Percentiles rank a stretch among this genome's conserved stretches.
Evolutionary conservation across 108 stramenopile genomes (phyloP).

Genomic region (Skeletonema costatum): DNA sequence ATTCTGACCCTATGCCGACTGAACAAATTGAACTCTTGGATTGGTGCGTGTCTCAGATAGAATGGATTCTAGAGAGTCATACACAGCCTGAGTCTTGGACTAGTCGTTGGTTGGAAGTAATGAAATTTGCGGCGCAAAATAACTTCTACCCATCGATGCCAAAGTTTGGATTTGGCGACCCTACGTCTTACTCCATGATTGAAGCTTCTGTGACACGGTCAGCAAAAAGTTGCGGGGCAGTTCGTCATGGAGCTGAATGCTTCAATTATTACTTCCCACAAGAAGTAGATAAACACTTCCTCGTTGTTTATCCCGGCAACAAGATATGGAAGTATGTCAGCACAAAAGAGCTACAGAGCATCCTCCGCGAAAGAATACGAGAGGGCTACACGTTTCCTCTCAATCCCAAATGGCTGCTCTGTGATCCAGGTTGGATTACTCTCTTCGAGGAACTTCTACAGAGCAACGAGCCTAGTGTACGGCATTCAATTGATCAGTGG

Average conservation of each 20-base stretch:
- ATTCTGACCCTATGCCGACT: slow-evolving; percentile 29
- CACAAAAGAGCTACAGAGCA: slow-evolving; percentile 36
- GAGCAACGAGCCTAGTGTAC: slow-evolving; percentile 40
- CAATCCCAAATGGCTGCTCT: slow-evolving; percentile 62
- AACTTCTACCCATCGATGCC: slow-evolving; percentile 47
- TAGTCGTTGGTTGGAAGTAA: slow-evolving; percentile 52
- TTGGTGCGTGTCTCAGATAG: slow-evolving; percentile 46
- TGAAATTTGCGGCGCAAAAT: slow-evolving; percentile 29
- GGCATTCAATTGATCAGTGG: slow-evolving; percentile 51
- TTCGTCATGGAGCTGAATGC: slow-evolving; percentile 70
- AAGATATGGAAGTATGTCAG: slow-evolving; percentile 51
- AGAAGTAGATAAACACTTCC: slow-evolving; percentile 57
- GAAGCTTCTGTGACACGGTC: slow-evolving; percentile 35
- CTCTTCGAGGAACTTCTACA: slow-evolving; percentile 60
- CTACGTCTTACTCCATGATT: slow-evolving; percentile 49
- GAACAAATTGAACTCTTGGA: slow-evolving; percentile 57
- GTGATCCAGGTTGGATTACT: slow-evolving; percentile 54
- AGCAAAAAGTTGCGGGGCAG: slow-evolving; percentile 43
- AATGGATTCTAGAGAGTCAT: slow-evolving; percentile 41
- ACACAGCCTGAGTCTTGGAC: slow-evolving; percentile 50
- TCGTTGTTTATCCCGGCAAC: slow-evolving; percentile 41
- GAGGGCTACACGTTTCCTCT: slow-evolving; percentile 59
- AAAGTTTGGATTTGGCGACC: slow-evolving; percentile 58
- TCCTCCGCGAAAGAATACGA: slow-evolving; percentile 45
- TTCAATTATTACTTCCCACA: slow-evolving; percentile 72